Evolutionary conservation across 176 grass and related monocot species (phyloP), one percentile per base, ranked within the genome.

Genomic region (Zoysia pacifica): DNA sequence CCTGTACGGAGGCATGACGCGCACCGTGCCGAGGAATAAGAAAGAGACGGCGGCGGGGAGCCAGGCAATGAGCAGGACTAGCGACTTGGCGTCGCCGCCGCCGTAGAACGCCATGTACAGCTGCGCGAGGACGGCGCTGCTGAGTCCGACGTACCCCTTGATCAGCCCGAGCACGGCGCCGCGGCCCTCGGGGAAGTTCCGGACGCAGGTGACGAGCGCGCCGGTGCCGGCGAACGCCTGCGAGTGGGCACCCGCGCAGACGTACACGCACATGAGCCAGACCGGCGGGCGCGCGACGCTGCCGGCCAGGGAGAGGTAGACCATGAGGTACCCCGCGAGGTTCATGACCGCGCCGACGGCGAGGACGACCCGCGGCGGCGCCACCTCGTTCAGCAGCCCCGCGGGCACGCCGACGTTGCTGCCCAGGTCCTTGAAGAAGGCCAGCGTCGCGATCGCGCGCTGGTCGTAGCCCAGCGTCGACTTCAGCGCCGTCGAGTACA

Each of bases 81-180:
- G 68, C 9, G 84, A 87, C 77, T 73, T 66, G 19, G 84, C 48
- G 40, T 51, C 76, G 58, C 77, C 45, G 15, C 20, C 75, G 54
- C 89, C 89, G 61, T 91, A 85, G 51, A 88, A 73, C 6, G 89
- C 76, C 3, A 93, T 78, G 73, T 93, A 91, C n/a, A 93, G 38
- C 72, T 93, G 90, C 19, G 93, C 88, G 73, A 93, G 88, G 49
- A 93, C 77, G 19, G 93, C 90, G 41, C 93, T 88, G 82, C 93
- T 97, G 74, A 93, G 87, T 0, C 93, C 90, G 0, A 93, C 88
- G 68, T 83, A 97, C 0, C 88, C 93, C 51, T 93, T 97, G 44
- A 89, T 77, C 39, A 97, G 39, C 0, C 87, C 87, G 11, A 90
- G 72, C 59, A 90, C 87, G 49, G 80, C 56, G 13, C 89, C 84